phyloP scores from a whole-genome alignment of 164 flowering plant species.

The Tetracentron sinense region DNA sequence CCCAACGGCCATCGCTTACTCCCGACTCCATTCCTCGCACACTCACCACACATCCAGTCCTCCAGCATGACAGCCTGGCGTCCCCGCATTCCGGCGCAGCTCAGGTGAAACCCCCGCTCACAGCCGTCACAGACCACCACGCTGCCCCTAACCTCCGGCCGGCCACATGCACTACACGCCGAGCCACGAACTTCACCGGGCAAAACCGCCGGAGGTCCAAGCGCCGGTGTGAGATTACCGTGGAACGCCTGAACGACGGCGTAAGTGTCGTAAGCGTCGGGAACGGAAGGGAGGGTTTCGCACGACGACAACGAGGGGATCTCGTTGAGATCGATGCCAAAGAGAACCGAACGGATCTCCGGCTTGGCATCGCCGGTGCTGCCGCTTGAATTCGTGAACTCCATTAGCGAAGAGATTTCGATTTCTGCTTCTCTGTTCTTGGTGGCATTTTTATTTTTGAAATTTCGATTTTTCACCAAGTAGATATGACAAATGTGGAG shows the following conservation, averaged over 20 bases:
- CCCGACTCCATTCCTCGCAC: slow-evolving; percentile 31
- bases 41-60: slow-evolving; percentile 67
- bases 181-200: slow-evolving; percentile 28
- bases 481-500: slow-evolving; percentile 1
- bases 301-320: slow-evolving; percentile 39
- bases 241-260: slow-evolving; percentile 39
- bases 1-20: slow-evolving; percentile 71
- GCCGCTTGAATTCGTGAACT: slow-evolving; percentile 27
- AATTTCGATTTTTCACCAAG: slow-evolving; percentile 9
- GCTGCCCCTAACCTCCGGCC: slow-evolving; percentile 32
- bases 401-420: slow-evolving; percentile 31
- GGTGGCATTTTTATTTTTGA: slow-evolving; percentile 17
- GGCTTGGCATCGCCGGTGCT: slow-evolving; percentile 10
- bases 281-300: slow-evolving; percentile 22
- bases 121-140: slow-evolving; percentile 76
- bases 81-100: slow-evolving; percentile 41
- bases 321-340: slow-evolving; percentile 73
- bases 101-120: slow-evolving; percentile 72
- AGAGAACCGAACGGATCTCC: slow-evolving; percentile 27
- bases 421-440: slow-evolving; percentile 1
- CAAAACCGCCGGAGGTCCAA: slow-evolving; percentile 33
- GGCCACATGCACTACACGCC: slow-evolving; percentile 41
- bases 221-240: slow-evolving; percentile 31
- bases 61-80: slow-evolving; percentile 24
- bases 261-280: slow-evolving; percentile 35